Base-by-base conservation (phyloP, 805 yeast species). In the Torulaspora maleeae region DNA sequence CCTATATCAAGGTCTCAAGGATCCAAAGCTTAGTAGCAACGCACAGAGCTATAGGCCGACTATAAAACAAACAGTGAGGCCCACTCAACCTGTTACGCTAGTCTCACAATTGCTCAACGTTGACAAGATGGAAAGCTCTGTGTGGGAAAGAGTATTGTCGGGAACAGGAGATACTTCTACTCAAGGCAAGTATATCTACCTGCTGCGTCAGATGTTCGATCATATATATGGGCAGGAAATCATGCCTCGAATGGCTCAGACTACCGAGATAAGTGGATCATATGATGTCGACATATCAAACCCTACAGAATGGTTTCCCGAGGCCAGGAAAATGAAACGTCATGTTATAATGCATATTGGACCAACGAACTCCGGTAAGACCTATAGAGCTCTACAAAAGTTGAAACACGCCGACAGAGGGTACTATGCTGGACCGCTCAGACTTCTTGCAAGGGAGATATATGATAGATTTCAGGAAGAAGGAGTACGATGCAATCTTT, bases 361-460 rank as follows among this genome's bases (percentile, higher is more conserved):
- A 0, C 99, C 99, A 1, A 93, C 99, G 0, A 93, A 93, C 63
- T 82, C 93, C 53, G 99, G 99, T 10, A 93, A 93, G 59, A 93
- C 98, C 0, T 86, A 86, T 60, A 76, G 78, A 38, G 95, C 98
- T 0, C 68, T 93, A 37, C 73, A 83, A 55, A 74, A 79, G 44
- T 71, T 93, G 39, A 80, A 80, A 54, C 57, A 64, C 16, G 80
- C 88, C 12, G 72, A 79, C 27, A 74, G 80, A 15, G 99, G 99
- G 0, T 86, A 84, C 53, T 93, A 83, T 66, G 98, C 98, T 0
- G 98, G 98, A 1, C 99, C 99, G 0, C 69, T 93, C 38, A 73
- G 99, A 49, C 71, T 93, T 45, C 71, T 93, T 42, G 99, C 98
- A 0, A 72, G 97, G 49, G 99, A 93, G 61, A 80, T 93, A 3